Evolutionary conservation across 2,329 filamentous ascomycete genomes (phyloP), one percentile per base, ranked within the genome.

Genomic region (Verticillium isaacii): DNA sequence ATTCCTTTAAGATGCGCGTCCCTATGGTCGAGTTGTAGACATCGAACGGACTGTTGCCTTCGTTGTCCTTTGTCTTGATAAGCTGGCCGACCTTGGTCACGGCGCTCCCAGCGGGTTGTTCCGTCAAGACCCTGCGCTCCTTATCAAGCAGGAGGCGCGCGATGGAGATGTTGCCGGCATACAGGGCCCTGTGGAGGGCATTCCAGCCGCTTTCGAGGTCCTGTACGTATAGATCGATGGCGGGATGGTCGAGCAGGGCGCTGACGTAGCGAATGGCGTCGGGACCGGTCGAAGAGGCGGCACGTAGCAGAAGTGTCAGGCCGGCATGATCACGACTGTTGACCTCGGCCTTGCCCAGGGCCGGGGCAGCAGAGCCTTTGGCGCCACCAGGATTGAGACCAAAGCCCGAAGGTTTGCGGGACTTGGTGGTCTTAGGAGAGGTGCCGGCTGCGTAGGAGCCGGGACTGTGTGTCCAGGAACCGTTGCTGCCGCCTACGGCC

Each of bases 201-300:
- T 96, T 99, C 95, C 95, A 99, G 55, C 93, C 94, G 74, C 90
- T 98, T 75, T 99, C 95, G 8, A 82, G 80, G 74, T 99, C 95
- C 72, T 96, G 93, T 2, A 84, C 81, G 70, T 97, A 95, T 9
- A 98, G 79, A 75, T 99, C 95, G 67, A 93, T 85, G 59, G 89
- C 83, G 1, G 93, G 92, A 70, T 96, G 89, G 25, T 93, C 88
- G 56, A 98, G 82, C 39, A 99, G 81, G 12, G 91, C 88, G 64
- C 87, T 82, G 23, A 93, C 92, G 70, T 97, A 97, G 2, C 81
- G 83, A 41, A 88, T 75, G 9, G 92, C 91, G 64, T 84, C 88
- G 7, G 87, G 77, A 34, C 88, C 84, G 8, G 83, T 84, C 3
- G 92, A 95, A 0, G 92, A 92, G 14, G 90, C 91, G 60, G 91